These are phyloP conservation scores for Agrocybe praecox DNA, from an alignment of 768 basidiomycete species.

Conservation along the genomic window DNA sequence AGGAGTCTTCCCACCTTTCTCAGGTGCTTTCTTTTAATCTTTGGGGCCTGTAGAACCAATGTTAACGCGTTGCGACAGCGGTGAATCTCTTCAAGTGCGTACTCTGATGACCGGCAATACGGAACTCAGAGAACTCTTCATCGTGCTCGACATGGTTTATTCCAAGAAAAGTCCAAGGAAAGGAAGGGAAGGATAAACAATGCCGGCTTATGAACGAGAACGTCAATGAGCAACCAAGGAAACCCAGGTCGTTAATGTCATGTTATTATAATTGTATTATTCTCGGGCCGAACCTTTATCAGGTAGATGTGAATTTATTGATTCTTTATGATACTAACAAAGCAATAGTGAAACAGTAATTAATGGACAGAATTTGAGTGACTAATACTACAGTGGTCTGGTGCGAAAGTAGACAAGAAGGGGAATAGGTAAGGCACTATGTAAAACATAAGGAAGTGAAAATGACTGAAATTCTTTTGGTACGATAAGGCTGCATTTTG, in stretches of 20 bases:
- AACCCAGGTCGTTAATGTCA: no score
- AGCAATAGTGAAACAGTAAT: background rate
- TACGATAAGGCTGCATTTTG: no score
- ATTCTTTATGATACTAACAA: background rate
- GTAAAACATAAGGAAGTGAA: background rate
- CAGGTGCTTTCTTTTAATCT: conserved; percentile 52
- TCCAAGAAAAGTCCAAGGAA: background rate
- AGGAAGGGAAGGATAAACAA: background rate
- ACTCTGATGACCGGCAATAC: conserved; percentile 31
- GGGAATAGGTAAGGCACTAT: background rate
- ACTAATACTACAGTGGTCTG: background rate
- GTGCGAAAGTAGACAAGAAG: background rate
- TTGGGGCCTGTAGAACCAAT: conserved; percentile 30
- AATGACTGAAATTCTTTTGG: background rate
- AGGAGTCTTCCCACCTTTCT: conserved; percentile 43
- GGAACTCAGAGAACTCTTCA: conserved; percentile 32
- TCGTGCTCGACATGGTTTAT: conserved; percentile 15
- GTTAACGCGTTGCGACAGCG: no score
- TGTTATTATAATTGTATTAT: no score
- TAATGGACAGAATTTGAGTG: background rate
- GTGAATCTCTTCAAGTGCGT: background rate
- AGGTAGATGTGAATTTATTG: background rate
- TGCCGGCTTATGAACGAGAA: no score
- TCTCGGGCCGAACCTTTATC: no score
- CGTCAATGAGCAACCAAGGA: no score